A percentile compares a stretch with the other conserved stretches of the same genome.
Conservation (phyloP, 1,284 basidiomycete species). For the Melampsora occidentalis region DNA sequence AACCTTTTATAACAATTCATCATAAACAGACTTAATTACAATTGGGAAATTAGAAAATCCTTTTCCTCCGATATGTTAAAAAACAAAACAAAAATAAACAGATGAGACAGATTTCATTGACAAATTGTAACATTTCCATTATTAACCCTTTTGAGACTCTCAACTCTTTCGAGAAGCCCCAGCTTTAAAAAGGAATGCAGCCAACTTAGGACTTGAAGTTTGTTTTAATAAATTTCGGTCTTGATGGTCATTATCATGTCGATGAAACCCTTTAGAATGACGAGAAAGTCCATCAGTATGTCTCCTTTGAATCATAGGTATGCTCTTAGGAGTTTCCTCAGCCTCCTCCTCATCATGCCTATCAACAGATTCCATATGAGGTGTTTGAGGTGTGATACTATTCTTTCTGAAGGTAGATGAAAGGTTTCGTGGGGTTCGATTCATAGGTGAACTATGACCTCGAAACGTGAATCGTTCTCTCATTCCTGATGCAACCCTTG, state of each 20-base stretch:
- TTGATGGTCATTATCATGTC: not conserved
- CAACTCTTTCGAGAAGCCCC: not conserved
- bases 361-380: not conserved
- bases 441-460: conserved; percentile 2
- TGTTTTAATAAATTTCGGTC: not conserved
- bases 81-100: no score
- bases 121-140: no score
- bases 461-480: conserved; percentile 23
- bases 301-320: not conserved
- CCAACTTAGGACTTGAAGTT: not conserved
- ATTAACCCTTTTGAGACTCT: no score
- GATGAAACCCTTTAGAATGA: not conserved
- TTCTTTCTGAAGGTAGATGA: not conserved
- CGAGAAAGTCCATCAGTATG: not conserved
- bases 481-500: conserved; percentile 33
- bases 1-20: no score
- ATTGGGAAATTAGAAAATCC: no score
- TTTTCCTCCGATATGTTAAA: no score
- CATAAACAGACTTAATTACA: no score
- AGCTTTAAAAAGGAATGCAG: conserved; percentile 1
- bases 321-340: not conserved
- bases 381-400: not conserved
- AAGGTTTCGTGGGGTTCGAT: not conserved
- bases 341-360: not conserved
- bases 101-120: no score